These are phyloP conservation scores for Marsdenia floribunda DNA, from an alignment of 257 asterid genomes.

Conservation along the genomic window DNA sequence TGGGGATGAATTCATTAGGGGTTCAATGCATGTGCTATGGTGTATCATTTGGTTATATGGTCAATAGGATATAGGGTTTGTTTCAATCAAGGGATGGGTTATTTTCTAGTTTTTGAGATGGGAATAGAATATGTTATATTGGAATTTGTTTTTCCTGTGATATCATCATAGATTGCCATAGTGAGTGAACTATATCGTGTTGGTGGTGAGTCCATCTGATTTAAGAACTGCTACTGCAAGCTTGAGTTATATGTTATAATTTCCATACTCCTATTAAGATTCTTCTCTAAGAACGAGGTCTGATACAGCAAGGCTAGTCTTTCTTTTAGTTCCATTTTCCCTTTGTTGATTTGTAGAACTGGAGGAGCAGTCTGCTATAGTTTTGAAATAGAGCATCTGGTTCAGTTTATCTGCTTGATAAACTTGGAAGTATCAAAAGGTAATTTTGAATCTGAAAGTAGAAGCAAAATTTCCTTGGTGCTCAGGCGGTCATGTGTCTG, in stretches of 20 bases:
- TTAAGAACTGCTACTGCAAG: not conserved
- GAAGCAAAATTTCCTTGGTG: not conserved
- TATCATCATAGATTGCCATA: not conserved
- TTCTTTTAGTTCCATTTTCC: not conserved
- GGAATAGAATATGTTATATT: not conserved
- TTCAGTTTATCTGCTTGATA: not conserved
- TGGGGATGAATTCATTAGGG: not conserved
- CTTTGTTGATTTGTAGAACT: not conserved
- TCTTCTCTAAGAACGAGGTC: not conserved
- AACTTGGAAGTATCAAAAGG: not conserved
- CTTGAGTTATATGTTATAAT: not conserved
- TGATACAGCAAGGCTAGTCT: not conserved
- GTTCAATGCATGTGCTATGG: not conserved
- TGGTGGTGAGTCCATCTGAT: not conserved
- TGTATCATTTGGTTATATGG: not conserved
- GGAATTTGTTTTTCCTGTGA: not conserved
- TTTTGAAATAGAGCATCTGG: not conserved
- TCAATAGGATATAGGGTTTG: not conserved
- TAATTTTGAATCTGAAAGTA: not conserved
- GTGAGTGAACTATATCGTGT: not conserved
- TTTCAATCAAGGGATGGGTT: not conserved
- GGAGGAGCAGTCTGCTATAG: not conserved
- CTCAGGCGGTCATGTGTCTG: not conserved
- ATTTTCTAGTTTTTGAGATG: not conserved
- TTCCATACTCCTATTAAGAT: not conserved